Base-by-base conservation (phyloP, 78 protist species). In the Dictyostelium citrinum region DNA sequence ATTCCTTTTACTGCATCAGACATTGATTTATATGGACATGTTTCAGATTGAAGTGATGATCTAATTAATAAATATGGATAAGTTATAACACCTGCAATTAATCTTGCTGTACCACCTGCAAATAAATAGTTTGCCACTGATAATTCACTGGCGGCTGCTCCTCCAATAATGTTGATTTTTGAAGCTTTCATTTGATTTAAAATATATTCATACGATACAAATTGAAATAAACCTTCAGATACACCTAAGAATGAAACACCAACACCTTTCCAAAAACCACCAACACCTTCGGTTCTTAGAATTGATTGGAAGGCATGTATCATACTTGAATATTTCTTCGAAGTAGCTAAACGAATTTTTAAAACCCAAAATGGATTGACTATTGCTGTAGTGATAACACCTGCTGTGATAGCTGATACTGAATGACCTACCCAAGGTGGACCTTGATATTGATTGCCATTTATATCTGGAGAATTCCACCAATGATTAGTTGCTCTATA, bases 361-460 rank as follows among this genome's bases (percentile, higher is more conserved):
- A 88, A 68, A 46, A 88, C 93, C 93, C 93, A 88, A 49, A 88
- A 88, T 88, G 93, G 93, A 33, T 88, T 88, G 5, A 88, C 93
- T 3, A 88, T n/a, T 14, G 93, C 93, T 3, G 90, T 80, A 0
- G 84, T 80, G 0, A 80, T 80, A 3, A 80, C 17, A 27, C 84
- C 84, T 2, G 84, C 84, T 31, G 84, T 20, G 22, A 80, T 80
- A 0, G 84, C 84, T 22, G 84, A 80, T 11, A 58, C 60, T 20
- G 55, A 33, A 58, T 80, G 84, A 22, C 72, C 71, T 20, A 80
- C 37, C 84, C 84, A 80, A 7, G 60, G 43, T 4, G 83, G 83
- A 5, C 81, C 81, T 70, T 70, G 39, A 70, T 70, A 70, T 14
- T 29, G 39, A 41, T 74, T 74, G 0, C 55, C 60, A 74, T 74